These are phyloP conservation scores for Nakazawaea wickerhamii DNA, from an alignment of 805 yeast species.

Conservation along the genomic window DNA sequence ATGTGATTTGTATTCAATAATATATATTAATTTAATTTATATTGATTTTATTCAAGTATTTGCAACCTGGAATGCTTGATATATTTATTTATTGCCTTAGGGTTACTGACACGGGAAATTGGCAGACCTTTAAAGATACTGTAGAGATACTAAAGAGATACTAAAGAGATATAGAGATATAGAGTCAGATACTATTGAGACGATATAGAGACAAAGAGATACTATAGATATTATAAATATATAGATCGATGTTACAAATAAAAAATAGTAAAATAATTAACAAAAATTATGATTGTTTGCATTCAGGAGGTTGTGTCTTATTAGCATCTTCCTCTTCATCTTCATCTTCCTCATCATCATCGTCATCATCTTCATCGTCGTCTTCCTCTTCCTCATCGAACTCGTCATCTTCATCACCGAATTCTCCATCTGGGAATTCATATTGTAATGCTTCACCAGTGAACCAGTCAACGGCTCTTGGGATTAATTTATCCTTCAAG, in stretches of 20 bases:
- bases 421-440: slow-evolving; percentile 38
- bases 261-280: slow-evolving; percentile 1
- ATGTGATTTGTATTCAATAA: too few species aligned
- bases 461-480: slow-evolving; percentile 97
- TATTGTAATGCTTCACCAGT: slow-evolving; percentile 93
- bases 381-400: slow-evolving; percentile 56
- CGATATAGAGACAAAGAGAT: too few species aligned
- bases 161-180: too few species aligned
- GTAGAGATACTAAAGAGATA: too few species aligned
- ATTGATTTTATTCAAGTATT: too few species aligned
- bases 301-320: slow-evolving; percentile 67
- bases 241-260: neutral
- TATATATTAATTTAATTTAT: too few species aligned
- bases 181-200: too few species aligned
- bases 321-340: slow-evolving; percentile 49
- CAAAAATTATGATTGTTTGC: slow-evolving; percentile 55
- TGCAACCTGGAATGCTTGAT: too few species aligned
- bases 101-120: too few species aligned
- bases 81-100: too few species aligned
- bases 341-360: slow-evolving; percentile 56
- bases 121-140: too few species aligned
- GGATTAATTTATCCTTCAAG: slow-evolving; percentile 90
- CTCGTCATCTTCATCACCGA: slow-evolving; percentile 53
- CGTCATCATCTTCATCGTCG: slow-evolving; percentile 59
- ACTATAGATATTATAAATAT: too few species aligned